Conservation (phyloP, 2,329 filamentous ascomycete species). For the Rhytidhysteron rufulum region DNA sequence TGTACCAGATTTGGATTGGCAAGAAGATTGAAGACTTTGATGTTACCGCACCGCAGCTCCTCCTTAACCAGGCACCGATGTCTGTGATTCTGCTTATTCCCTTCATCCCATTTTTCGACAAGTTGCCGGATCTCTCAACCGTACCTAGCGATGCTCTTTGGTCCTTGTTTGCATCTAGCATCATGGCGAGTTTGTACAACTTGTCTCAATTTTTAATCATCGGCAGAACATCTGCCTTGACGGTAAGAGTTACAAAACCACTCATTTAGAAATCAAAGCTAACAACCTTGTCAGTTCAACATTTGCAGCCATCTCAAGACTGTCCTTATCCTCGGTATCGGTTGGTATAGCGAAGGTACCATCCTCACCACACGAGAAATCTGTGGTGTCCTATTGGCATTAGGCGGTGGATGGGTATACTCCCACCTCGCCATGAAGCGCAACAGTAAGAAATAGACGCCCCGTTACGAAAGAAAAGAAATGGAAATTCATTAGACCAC, state of each 20-base stretch:
- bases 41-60: slow-evolving; percentile 42
- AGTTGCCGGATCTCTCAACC: slow-evolving; percentile 30
- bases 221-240: slow-evolving; percentile 36
- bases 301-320: slow-evolving; percentile 44
- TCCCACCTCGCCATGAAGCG: slow-evolving; percentile 35
- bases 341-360: slow-evolving; percentile 45
- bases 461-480: too few species aligned
- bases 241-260: slow-evolving; percentile 7
- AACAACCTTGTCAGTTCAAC: slow-evolving; percentile 27
- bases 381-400: slow-evolving; percentile 42
- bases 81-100: slow-evolving; percentile 42
- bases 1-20: slow-evolving; percentile 48
- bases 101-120: slow-evolving; percentile 43
- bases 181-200: slow-evolving; percentile 41
- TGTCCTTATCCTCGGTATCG: slow-evolving; percentile 44
- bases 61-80: slow-evolving; percentile 46
- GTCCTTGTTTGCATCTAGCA: slow-evolving; percentile 38
- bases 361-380: slow-evolving; percentile 36
- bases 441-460: slow-evolving; percentile 15
- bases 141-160: slow-evolving; percentile 40
- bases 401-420: slow-evolving; percentile 45
- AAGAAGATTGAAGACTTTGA: slow-evolving; percentile 47
- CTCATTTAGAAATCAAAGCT: slow-evolving; percentile 5
- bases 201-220: slow-evolving; percentile 43
- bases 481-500: too few species aligned